Evolutionary conservation across 2,329 filamentous ascomycete genomes (phyloP), one percentile per base, ranked within the genome.

Genomic region (Metarhizium guizhouense): DNA sequence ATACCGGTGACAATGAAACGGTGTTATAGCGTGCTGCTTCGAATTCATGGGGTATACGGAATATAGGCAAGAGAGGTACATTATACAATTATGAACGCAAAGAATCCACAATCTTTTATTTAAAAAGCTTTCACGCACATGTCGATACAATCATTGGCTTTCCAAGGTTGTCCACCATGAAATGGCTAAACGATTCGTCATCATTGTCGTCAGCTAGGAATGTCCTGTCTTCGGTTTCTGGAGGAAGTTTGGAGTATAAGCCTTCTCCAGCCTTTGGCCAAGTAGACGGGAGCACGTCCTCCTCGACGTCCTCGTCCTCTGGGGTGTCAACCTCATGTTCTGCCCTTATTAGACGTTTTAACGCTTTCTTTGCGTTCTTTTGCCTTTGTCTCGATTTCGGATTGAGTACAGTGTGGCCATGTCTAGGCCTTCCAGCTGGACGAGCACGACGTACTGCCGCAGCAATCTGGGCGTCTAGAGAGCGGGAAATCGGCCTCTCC

Each of bases 101-200:
- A 7, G 1, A 16, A 16, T 16, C 38, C 11, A 14, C 38, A 13
- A 40, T 16, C 4, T 40, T 40, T 14, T 16, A 11, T 11, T 14
- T 5, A 3, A 40, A 7, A n/a, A 34, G 32, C 36, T 30, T 47
- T 63, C 45, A 68, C 36, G 61, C 63, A 54, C 64, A 66, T 18
- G 67, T 60, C 13, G 67, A 59, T 20, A 70, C 62, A 47, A 67
- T 59, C 20, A 72, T 67, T 51, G 72, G 69, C 57, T 67, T 70
- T n/a, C 72, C 72, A 20, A 65, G 58, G 20, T 56, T 59, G 42
- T 74, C 70, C 8, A 76, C 70, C 56, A 70, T 63, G 58, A 76
- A 76, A 53, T 75, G 72, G 47, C 72, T 75, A 51, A 76, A 76
- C 0, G 72, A 67, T 51, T 74, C 71, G 51, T 72, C 71, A 42